These are phyloP conservation scores for Diplocarpon mali DNA, from an alignment of 2,329 filamentous ascomycete genomes.

Conservation along the genomic window DNA sequence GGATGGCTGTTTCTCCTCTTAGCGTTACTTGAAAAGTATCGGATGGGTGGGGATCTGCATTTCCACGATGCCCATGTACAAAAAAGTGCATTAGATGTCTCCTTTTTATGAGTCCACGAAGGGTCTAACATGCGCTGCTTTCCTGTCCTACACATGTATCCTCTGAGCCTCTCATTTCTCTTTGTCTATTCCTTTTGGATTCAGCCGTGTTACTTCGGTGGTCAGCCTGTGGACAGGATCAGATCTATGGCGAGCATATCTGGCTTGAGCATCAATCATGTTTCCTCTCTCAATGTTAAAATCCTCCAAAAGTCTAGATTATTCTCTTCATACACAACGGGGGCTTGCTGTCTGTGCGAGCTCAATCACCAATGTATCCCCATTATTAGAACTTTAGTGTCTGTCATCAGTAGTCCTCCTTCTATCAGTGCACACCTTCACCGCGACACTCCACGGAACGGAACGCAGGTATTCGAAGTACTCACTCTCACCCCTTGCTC, in stretches of 20 bases:
- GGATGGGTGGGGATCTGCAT: conserved; percentile 29
- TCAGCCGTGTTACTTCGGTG: conserved; percentile 8
- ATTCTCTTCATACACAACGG: conserved; percentile 13
- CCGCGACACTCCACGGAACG: too few species aligned
- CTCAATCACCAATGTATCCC: conserved; percentile 13
- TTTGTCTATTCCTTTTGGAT: conserved; percentile 14
- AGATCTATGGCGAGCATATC: conserved; percentile 9
- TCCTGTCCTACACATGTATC: conserved; percentile 17
- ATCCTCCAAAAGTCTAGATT: conserved; percentile 24
- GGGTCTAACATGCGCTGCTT: conserved; percentile 22
- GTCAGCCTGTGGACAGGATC: conserved; percentile 7
- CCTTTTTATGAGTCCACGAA: conserved; percentile 29
- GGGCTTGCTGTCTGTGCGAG: conserved; percentile 19
- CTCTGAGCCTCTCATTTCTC: conserved; percentile 14
- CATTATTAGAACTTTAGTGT: conserved; percentile 5
- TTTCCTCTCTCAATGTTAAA: conserved; percentile 17
- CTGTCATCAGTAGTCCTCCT: conserved; percentile 3
- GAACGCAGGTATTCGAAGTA: too few species aligned
- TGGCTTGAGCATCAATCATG: conserved; percentile 4
- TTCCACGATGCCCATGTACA: conserved; percentile 29
- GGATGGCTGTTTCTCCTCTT: conserved; percentile 29
- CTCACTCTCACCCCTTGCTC: neutral
- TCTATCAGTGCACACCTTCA: neutral
- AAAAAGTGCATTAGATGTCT: conserved; percentile 30
- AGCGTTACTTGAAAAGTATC: conserved; percentile 30